These are phyloP conservation scores for Macadamia tetraphylla DNA, from an alignment of 164 flowering plant species.

Conservation along the genomic window DNA sequence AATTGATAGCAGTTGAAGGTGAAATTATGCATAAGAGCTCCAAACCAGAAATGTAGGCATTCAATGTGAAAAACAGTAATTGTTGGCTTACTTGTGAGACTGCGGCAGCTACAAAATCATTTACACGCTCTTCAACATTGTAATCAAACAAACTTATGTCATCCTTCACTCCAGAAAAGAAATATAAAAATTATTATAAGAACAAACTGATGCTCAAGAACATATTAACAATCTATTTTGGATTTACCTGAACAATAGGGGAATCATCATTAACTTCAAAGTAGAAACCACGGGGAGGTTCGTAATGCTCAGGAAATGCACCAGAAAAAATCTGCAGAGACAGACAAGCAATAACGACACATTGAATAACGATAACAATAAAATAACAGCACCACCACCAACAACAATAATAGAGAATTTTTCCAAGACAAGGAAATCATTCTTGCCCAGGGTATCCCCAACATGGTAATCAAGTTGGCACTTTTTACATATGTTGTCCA, in stretches of 20 bases:
- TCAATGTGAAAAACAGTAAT: neutral
- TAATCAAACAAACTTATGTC: slow-evolving; percentile 75
- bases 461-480: too few relatives aligned
- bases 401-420: too few relatives aligned
- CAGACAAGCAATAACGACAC: neutral
- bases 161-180: slow-evolving; percentile 23
- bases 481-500: too few relatives aligned
- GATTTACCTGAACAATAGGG: slow-evolving; percentile 52
- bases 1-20: too few relatives aligned
- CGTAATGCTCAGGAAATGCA: slow-evolving; percentile 53
- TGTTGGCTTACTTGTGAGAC: slow-evolving; percentile 49
- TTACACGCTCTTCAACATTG: slow-evolving; percentile 86
- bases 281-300: slow-evolving; percentile 53
- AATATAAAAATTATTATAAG: neutral
- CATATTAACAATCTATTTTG: neutral
- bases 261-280: slow-evolving; percentile 59
- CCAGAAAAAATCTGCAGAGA: slow-evolving; percentile 55
- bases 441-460: too few relatives aligned
- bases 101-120: slow-evolving; percentile 90
- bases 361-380: neutral
- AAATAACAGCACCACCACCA: too few relatives aligned
- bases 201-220: neutral
- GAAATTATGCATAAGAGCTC: too few relatives aligned
- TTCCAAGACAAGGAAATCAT: too few relatives aligned
- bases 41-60: neutral